Conservation (phyloP, 176 grass and related monocot species). For the Carex littledalei region DNA sequence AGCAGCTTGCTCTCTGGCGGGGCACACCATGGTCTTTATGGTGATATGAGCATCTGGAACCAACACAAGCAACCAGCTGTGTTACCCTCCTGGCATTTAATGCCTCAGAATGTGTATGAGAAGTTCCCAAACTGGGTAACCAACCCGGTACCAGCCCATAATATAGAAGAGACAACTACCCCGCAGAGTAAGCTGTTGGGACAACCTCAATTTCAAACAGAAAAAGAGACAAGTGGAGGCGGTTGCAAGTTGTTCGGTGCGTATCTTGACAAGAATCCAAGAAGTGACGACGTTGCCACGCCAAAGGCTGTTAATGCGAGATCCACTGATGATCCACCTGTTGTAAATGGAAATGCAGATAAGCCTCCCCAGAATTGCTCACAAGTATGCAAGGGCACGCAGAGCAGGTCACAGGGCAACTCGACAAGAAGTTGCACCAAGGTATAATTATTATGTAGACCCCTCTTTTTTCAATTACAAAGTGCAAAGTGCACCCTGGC, state of each 20-base stretch:
- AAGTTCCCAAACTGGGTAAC: background rate
- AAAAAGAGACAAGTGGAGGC: constrained; percentile 5
- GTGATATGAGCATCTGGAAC: background rate
- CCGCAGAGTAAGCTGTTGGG: background rate
- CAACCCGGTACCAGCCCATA: background rate
- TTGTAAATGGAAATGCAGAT: constrained; percentile 17
- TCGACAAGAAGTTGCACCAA: constrained; percentile 88
- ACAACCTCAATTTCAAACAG: background rate
- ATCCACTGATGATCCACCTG: background rate
- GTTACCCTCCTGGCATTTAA: constrained; percentile 16
- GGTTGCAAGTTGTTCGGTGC: constrained; percentile 23
- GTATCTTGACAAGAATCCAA: constrained; percentile 16
- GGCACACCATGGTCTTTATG: background rate
- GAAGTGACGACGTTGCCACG: background rate
- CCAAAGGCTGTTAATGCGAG: constrained; percentile 16
- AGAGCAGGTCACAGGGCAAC: constrained; percentile 42
- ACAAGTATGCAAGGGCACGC: constrained; percentile 40
- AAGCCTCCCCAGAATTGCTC: constrained; percentile 27
- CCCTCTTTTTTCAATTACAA: constrained; percentile 19
- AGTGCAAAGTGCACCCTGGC: background rate
- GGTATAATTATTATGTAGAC: constrained; percentile 28
- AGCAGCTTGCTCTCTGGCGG: constrained; percentile 7
- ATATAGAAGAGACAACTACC: constrained; percentile 10
- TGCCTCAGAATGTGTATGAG: constrained; percentile 6
- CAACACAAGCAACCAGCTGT: background rate